Evolutionary conservation across 2,329 filamentous ascomycete genomes (phyloP).

Genomic region (Colletotrichum sidae): DNA sequence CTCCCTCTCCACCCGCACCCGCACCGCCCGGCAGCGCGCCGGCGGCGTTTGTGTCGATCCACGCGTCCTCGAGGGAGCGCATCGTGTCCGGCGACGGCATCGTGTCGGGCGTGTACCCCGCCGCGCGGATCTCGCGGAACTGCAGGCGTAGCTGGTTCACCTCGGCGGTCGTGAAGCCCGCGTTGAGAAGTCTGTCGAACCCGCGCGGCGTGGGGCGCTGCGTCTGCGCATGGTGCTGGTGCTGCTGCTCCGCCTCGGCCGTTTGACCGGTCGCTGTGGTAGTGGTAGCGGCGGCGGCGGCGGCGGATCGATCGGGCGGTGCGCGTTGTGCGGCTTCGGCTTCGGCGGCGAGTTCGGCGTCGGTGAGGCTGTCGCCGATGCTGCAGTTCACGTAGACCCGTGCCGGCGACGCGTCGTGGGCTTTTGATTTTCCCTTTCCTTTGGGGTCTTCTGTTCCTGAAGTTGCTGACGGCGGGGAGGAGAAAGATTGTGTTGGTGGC

Average conservation of each 20-base stretch:
- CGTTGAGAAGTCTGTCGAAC: slow-evolving; percentile 85
- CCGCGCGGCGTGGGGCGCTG: slow-evolving; percentile 63
- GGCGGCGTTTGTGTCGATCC: slow-evolving; percentile 79
- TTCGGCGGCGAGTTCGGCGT: slow-evolving; percentile 77
- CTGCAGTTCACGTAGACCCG: slow-evolving; percentile 93
- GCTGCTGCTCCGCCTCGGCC: slow-evolving; percentile 21
- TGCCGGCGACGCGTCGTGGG: slow-evolving; percentile 55
- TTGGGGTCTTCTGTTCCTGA: slow-evolving; percentile 40
- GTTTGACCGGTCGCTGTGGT: no score
- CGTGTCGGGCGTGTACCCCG: slow-evolving; percentile 86
- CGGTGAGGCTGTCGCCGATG: slow-evolving; percentile 80
- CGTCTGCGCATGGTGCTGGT: slow-evolving; percentile 5
- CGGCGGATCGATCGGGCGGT: slow-evolving; percentile 31
- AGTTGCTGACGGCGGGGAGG: slow-evolving; percentile 57
- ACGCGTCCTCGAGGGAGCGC: slow-evolving; percentile 85
- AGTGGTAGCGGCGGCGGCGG: neutral
- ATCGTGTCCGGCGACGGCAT: slow-evolving; percentile 85
- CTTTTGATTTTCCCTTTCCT: slow-evolving; percentile 77
- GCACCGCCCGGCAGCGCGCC: slow-evolving; percentile 47
- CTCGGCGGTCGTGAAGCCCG: slow-evolving; percentile 86
- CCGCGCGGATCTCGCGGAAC: slow-evolving; percentile 86
- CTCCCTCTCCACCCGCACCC: slow-evolving; percentile 44
- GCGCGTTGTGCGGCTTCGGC: slow-evolving; percentile 55
- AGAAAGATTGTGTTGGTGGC: slow-evolving; percentile 51
- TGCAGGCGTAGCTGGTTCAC: slow-evolving; percentile 87